These are phyloP conservation scores for Phytophthora cryptogea DNA, from an alignment of 352 stramenopile genomes.

Conservation along the genomic window DNA sequence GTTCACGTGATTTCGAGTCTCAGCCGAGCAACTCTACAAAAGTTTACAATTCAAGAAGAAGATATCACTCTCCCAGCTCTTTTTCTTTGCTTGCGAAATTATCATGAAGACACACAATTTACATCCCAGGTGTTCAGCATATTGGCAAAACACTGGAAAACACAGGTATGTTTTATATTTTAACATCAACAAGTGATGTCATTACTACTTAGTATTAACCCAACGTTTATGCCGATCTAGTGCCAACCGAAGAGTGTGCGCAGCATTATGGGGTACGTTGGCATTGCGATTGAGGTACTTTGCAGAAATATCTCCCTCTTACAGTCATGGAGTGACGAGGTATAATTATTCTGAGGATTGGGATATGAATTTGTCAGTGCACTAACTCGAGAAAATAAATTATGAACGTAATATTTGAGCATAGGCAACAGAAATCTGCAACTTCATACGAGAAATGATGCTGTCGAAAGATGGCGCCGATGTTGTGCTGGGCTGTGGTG, in stretches of 20 bases:
- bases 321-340: conserved; percentile 23
- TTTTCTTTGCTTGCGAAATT: conserved; percentile 66
- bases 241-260: conserved; percentile 39
- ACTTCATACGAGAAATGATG: conserved; percentile 69
- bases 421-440: conserved; percentile 61
- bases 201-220: background rate
- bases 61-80: conserved; percentile 61
- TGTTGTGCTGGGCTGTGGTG: conserved; percentile 56
- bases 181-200: background rate
- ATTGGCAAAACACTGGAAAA: conserved; percentile 53
- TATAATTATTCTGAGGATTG: conserved; percentile 2
- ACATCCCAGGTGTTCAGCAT: conserved; percentile 63
- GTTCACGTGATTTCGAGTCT: conserved; percentile 54
- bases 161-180: conserved; percentile 23
- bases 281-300: conserved; percentile 60
- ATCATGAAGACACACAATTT: conserved; percentile 49
- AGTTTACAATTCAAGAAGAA: conserved; percentile 48
- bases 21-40: conserved; percentile 44
- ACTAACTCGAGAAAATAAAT: conserved; percentile 2
- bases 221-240: background rate
- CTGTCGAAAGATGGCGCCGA: conserved; percentile 48
- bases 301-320: conserved; percentile 25
- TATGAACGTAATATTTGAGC: background rate
- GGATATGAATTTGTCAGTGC: background rate
- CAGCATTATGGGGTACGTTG: conserved; percentile 59